Base-by-base conservation (phyloP, 345 rosid genomes). In the Rhodamnia argentea region DNA sequence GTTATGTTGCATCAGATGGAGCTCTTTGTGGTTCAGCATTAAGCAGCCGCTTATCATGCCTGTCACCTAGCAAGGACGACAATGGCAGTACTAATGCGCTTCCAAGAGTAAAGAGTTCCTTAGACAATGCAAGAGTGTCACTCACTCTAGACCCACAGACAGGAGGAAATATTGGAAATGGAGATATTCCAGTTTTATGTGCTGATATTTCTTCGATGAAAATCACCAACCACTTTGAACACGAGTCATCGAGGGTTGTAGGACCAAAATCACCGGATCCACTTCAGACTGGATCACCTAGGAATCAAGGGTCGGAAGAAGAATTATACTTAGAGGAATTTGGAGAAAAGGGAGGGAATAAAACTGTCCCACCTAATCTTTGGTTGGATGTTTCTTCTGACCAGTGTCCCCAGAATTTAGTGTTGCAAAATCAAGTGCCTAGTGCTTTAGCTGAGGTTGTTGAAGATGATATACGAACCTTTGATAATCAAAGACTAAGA, bases 381-480 rank as follows among this genome's bases (percentile, higher is more conserved):
- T 3, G 26, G 40, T 37, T 37, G 81, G 81, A 37, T 32, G 47
- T 70, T 70, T 70, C 47, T 70, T 18, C 81, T 70, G 81, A 70
- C 47, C 47, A 37, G 47, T 37, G 47, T 70, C 47, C 5, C 47
- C 47, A 70, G 81, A 18, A 70, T 70, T 70, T 37, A 70, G 47
- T 37, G 26, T 70, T 87, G n/a, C 75, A 74, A 70, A 55, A 29
- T 78, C 55, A 18, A 42, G 57, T 52, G 60, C n/a, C 82, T 10
- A 74, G 32, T 82, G 50, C 82, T 51, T 75, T 16, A n/a, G 82
- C 86, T 55, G 90, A 86, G 74, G 88, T 90, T 37, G 81, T 20
- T 50, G 92, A 92, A 87, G 92, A 90, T 44, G 92, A 92, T 84
- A 58, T 92, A 84, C 54, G 82, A 82, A 84, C 91, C 40, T 89